Conservation (phyloP, 1,284 basidiomycete species). For the Papiliotrema laurentii region DNA sequence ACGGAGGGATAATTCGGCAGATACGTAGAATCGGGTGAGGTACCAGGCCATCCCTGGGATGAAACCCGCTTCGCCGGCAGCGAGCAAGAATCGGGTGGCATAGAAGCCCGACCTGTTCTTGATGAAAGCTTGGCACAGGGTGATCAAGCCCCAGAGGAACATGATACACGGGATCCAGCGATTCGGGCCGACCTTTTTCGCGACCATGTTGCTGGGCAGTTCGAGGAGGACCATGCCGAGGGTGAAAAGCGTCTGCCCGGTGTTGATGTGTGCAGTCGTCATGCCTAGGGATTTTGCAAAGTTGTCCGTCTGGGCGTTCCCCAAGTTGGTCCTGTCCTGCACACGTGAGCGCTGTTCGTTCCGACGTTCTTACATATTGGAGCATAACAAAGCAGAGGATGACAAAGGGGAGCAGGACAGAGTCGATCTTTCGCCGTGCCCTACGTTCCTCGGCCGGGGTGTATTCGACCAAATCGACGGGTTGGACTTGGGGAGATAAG, state of each 20-base stretch:
- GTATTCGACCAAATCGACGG: conserved; percentile 3
- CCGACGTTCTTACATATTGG: conserved; percentile 13
- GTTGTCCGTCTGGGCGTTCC: conserved; percentile 19
- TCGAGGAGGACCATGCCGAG: conserved; percentile 19
- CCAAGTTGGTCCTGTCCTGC: conserved; percentile 3
- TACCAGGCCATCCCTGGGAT: conserved; percentile 24
- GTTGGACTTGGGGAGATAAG: background rate
- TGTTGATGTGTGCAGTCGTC: conserved; percentile 17
- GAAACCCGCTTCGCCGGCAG: conserved; percentile 19
- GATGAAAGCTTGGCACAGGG: conserved; percentile 18
- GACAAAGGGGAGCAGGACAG: conserved; percentile 10
- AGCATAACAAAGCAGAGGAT: conserved; percentile 16
- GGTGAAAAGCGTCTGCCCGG: conserved; percentile 18
- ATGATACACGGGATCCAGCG: conserved; percentile 19
- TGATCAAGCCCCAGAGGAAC: conserved; percentile 15
- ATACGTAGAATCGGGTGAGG: conserved; percentile 17
- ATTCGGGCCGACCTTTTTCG: conserved; percentile 12
- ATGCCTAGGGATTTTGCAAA: conserved; percentile 7
- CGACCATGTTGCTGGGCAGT: conserved; percentile 13
- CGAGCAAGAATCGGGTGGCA: conserved; percentile 14
- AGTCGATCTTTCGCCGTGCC: conserved; percentile 16
- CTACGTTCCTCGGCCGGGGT: conserved; percentile 9
- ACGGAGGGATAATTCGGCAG: conserved; percentile 13
- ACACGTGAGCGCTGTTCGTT: background rate
- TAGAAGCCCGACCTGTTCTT: conserved; percentile 12